A percentile compares a stretch with the other conserved stretches of the same genome.
phyloP scores from a whole-genome alignment of 2,329 filamentous ascomycete species.

The Corniculantispora saksenae region DNA sequence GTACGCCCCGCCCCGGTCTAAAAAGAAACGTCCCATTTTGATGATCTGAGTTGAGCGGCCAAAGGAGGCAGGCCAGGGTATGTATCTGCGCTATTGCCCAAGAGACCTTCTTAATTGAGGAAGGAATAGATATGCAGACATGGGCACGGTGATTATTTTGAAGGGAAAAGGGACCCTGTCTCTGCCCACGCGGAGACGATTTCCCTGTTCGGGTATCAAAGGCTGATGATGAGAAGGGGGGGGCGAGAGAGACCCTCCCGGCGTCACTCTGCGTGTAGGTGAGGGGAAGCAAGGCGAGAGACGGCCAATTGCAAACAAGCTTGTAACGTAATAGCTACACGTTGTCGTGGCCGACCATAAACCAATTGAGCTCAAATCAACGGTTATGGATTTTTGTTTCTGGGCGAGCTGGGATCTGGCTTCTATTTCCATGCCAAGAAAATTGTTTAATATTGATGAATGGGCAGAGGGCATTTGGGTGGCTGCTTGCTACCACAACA shows the following conservation, averaged over 20 bases:
- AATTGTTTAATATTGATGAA: not conserved
- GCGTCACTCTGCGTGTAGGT: not conserved
- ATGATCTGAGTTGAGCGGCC: not conserved
- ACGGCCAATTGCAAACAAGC: not conserved
- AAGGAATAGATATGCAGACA: not conserved
- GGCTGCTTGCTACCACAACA: too few species aligned
- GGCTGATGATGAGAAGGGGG: not conserved
- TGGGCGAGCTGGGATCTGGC: not conserved
- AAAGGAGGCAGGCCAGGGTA: not conserved
- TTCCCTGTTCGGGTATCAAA: not conserved
- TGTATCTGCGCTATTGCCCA: not conserved
- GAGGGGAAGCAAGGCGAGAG: not conserved
- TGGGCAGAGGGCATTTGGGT: not conserved
- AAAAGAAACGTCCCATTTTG: not conserved
- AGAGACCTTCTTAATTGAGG: not conserved
- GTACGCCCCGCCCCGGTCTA: not conserved
- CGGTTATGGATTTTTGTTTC: not conserved
- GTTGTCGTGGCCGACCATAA: not conserved
- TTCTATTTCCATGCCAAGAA: slow-evolving; percentile 11
- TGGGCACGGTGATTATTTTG: not conserved
- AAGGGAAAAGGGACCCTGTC: too few species aligned
- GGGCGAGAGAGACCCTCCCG: not conserved
- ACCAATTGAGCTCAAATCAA: not conserved
- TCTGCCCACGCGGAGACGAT: not conserved
- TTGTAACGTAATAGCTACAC: not conserved